These are phyloP conservation scores for Grosmannia huntii DNA, from an alignment of 2,329 filamentous ascomycete species.

Conservation along the genomic window DNA sequence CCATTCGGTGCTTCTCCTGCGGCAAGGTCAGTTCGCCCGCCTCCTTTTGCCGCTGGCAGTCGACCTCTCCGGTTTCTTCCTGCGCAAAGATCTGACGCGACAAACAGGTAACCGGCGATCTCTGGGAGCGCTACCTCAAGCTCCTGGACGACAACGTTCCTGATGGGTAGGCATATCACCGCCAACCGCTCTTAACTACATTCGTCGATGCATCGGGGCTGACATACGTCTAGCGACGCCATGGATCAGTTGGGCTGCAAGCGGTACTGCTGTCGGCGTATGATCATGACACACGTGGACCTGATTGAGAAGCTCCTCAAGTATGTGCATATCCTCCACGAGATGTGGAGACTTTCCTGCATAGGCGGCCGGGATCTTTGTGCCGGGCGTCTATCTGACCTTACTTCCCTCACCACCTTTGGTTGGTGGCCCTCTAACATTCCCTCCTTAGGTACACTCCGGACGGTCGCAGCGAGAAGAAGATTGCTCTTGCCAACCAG, in stretches of 20 bases:
- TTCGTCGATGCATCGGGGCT: neutral
- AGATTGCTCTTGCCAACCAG: conserved; percentile 24
- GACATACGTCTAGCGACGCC: conserved; percentile 56
- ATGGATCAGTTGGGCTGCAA: conserved; percentile 91
- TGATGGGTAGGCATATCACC: conserved; percentile 53
- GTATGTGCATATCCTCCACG: conserved; percentile 34
- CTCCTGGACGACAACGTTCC: conserved; percentile 66
- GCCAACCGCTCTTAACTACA: too few species aligned
- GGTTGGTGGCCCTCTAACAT: neutral
- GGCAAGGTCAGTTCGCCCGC: conserved; percentile 62
- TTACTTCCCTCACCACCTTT: neutral
- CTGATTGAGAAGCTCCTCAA: conserved; percentile 96
- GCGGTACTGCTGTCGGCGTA: conserved; percentile 95
- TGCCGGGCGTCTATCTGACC: neutral
- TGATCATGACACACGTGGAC: conserved; percentile 99
- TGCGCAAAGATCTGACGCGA: neutral
- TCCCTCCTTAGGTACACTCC: conserved; percentile 40
- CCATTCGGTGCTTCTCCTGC: conserved; percentile 96
- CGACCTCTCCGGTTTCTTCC: conserved; percentile 6
- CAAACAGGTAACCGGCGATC: conserved; percentile 77
- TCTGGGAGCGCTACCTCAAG: conserved; percentile 92
- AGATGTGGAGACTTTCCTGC: neutral
- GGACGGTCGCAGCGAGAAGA: conserved; percentile 51
- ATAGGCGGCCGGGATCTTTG: too few species aligned
- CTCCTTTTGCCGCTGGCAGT: too few species aligned